Base-by-base conservation (phyloP, 2,329 filamentous ascomycete genomes). In the Stagonosporopsis chrysanthemi region DNA sequence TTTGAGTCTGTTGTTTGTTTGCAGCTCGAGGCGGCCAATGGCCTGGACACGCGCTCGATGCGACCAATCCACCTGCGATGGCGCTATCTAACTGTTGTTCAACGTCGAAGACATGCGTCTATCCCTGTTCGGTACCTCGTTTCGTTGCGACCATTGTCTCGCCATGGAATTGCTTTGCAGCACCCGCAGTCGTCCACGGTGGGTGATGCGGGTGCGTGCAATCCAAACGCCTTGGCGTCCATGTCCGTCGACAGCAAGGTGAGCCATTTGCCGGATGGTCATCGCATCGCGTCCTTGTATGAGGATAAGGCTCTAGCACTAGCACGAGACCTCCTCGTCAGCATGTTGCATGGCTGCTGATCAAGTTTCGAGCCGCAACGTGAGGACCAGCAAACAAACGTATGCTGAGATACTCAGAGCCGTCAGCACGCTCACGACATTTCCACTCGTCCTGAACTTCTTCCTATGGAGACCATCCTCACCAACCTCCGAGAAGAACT, bases 401-500 rank as follows among this genome's bases (percentile, higher is more conserved):
- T 88, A 89, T 24, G 86, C 86, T 12, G 83, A 85, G 15, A 88
- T 74, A 67, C 84, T 88, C 70, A 89, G 71, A 23, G 82, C 83
- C 14, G 86, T 88, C 72, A 89, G 72, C 26, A 86, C 81, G 41
- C 87, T 79, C 3, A 89, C 86, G 7, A 87, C 85, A 72, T 89
- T 88, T 29, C 86, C 86, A 74, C 85, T 88, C 15, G 86, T 89
- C 54, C 86, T 79, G 70, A 89, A 89, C 64, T 82, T 86, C 74
- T 85, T 85, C 61, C 83, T 80, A 63, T 82, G 82, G 64, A 87
- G 71, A 2, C 86, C 86, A 71, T 88, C 84, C 38, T 86, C 83
- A 38, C 84, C 84, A 17, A 83, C 74, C 54, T 83, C 82, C 59
- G 83, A 86, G 77, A 98, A 98, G 80, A 99, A 98, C 77, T 98